Base-by-base conservation (phyloP, 257 asterid species). In the Lantana camara region DNA sequence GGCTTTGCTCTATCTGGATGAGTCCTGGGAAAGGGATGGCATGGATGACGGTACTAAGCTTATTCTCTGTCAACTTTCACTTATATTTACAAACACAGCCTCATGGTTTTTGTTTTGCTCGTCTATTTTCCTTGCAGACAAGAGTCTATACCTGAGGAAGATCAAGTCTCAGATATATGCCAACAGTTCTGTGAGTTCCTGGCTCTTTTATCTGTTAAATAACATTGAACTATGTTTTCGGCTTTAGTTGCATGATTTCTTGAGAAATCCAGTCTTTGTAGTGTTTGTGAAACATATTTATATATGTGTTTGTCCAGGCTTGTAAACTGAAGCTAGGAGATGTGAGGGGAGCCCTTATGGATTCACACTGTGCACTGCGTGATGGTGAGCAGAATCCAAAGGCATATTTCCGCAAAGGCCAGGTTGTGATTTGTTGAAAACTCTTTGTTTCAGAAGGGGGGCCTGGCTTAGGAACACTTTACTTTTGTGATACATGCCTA, bases 371-470 rank as follows among this genome's bases (percentile, higher is more conserved):
- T 15, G 50, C 50, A 44, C 0, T 44, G 50, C 50, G 1, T n/a
- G 22, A 44, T 15, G 21, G 50, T 44, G 50, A 44, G n/a, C n/a
- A 42, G 17, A 42, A 44, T 7, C 21, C 50, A n/a, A 44, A 44
- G 50, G 50, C 50, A 44, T 44, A n/a, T 21, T 44, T 44, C 50
- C 50, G 50, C 50, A 17, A 44, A 21, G 50, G 50, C 15, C 50
- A 44, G 50, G 50, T 44, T 15, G n/a, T n/a, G 22, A 4, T 15
- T 44, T 44, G 50, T 15, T 44, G 22, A 44, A 15, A n/a, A 21
- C 50, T n/a, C 15, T 3, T n/a, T 44, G 9, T n/a, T 44, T 44
- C 14, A 42, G 14, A 0, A 15, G n/a, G n/a, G n/a, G n/a, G n/a
- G n/a, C n/a, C n/a, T n/a, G n/a, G n/a, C n/a, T n/a, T n/a, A n/a